phyloP scores from a whole-genome alignment of 2,329 filamentous ascomycete species.

The Pseudogymnoascus sp. region DNA sequence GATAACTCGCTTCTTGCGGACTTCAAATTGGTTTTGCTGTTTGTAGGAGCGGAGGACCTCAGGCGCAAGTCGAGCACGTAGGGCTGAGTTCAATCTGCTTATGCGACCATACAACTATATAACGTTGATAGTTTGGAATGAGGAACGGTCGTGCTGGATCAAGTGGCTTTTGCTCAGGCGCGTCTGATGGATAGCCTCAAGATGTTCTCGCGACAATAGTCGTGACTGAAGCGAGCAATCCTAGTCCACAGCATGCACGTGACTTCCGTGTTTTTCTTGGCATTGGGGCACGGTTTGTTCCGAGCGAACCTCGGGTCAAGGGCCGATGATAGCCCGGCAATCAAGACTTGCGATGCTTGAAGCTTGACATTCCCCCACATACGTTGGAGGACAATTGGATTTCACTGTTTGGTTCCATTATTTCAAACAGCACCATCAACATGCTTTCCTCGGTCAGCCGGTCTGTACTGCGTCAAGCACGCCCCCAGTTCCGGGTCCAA shows the following conservation, averaged over 20 bases:
- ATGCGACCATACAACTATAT: conserved; percentile 8
- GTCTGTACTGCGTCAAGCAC: conserved; percentile 25
- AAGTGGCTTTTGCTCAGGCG: neutral
- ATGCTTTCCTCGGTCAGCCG: conserved; percentile 28
- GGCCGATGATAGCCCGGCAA: conserved; percentile 10
- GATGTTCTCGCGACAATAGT: conserved; percentile 7
- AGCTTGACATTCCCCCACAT: conserved; percentile 5
- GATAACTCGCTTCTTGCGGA: conserved; percentile 6
- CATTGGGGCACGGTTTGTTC: conserved; percentile 2
- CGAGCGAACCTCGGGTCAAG: conserved; percentile 8
- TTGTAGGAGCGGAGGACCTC: neutral
- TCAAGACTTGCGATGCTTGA: conserved; percentile 7
- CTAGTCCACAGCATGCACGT: neutral
- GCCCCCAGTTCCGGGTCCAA: conserved; percentile 35
- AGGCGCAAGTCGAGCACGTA: conserved; percentile 9
- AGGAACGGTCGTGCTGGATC: conserved; percentile 2
- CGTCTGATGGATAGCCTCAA: conserved; percentile 8
- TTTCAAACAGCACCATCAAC: conserved; percentile 14
- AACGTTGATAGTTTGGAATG: conserved; percentile 1
- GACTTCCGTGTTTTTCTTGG: neutral
- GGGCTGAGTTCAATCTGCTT: conserved; percentile 3
- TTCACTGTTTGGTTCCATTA: conserved; percentile 1
- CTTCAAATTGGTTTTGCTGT: conserved; percentile 5
- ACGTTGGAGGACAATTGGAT: conserved; percentile 10
- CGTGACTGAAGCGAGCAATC: conserved; percentile 8